Conservation (phyloP, 768 basidiomycete genomes). For the Atractiella rhizophila region DNA sequence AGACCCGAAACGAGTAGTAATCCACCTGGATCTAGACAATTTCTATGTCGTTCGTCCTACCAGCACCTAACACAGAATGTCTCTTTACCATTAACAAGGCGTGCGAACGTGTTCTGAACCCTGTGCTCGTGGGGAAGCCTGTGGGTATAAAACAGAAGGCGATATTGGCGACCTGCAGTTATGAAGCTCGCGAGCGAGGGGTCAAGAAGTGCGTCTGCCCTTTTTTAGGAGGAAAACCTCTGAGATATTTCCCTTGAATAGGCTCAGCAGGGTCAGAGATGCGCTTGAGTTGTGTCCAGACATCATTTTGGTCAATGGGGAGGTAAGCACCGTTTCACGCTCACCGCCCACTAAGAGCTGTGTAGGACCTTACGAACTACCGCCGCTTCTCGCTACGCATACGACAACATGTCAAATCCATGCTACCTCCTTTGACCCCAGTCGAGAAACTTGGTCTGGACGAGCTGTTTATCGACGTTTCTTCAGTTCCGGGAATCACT, state of each 20-base stretch:
- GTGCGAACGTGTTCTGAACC: conserved; percentile 12
- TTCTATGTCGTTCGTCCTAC: conserved; percentile 14
- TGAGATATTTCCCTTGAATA: background rate
- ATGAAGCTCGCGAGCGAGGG: conserved; percentile 14
- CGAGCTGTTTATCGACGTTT: too few relatives aligned
- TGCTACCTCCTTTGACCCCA: conserved; percentile 5
- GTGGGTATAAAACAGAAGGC: conserved; percentile 14
- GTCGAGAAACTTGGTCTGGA: conserved; percentile 15
- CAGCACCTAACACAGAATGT: too few relatives aligned
- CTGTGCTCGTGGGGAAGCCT: conserved; percentile 9
- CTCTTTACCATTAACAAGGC: too few relatives aligned
- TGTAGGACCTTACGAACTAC: conserved; percentile 14
- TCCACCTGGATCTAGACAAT: conserved; percentile 13
- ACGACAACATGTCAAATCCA: conserved; percentile 8
- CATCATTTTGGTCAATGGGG: conserved; percentile 15
- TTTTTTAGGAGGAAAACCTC: background rate
- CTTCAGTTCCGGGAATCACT: too few relatives aligned
- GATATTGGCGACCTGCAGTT: conserved; percentile 13
- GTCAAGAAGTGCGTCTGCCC: conserved; percentile 12
- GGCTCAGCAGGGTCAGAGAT: conserved; percentile 7
- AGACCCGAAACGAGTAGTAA: background rate
- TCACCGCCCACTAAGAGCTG: background rate
- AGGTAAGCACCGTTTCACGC: background rate
- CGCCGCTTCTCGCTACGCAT: conserved; percentile 9
- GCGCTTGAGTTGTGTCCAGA: conserved; percentile 8